Conservation (phyloP, 1,139 yeast species). For the Pichiaceae sp. region DNA sequence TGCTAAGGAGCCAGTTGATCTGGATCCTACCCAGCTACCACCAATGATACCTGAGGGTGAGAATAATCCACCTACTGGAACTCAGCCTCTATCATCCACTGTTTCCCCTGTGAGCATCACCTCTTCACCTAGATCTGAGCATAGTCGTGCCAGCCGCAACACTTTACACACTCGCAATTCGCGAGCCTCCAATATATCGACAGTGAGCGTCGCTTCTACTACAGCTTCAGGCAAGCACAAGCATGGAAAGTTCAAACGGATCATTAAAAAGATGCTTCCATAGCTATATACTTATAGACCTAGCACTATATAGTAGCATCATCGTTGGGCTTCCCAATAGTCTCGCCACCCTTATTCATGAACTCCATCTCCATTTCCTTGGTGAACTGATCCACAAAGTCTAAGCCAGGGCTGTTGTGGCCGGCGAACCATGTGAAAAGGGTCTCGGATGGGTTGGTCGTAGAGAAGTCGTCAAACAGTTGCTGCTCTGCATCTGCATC, state of each 20-base stretch:
- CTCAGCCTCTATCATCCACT: too few relatives aligned
- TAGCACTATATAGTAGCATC: not conserved
- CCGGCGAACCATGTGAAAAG: slow-evolving; percentile 65
- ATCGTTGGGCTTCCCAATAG: slow-evolving; percentile 1
- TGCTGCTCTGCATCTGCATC: slow-evolving; percentile 16
- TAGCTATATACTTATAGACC: not conserved
- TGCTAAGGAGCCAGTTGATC: too few relatives aligned
- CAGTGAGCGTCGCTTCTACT: too few relatives aligned
- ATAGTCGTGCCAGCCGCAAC: too few relatives aligned
- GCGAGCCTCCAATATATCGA: too few relatives aligned
- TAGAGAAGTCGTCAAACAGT: slow-evolving; percentile 22
- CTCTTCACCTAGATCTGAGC: too few relatives aligned
- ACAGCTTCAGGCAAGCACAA: too few relatives aligned
- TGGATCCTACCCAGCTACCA: too few relatives aligned
- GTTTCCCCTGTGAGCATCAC: too few relatives aligned
- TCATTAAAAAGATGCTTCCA: slow-evolving; percentile 4
- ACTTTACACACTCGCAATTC: too few relatives aligned
- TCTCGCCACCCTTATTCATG: slow-evolving; percentile 19
- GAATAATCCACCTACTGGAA: too few relatives aligned
- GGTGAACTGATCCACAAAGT: slow-evolving; percentile 85
- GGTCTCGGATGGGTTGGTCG: slow-evolving; percentile 38
- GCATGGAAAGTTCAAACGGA: slow-evolving; percentile 1
- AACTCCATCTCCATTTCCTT: slow-evolving; percentile 65
- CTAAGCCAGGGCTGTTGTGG: slow-evolving; percentile 56
- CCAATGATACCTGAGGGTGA: too few relatives aligned